These are phyloP conservation scores for Protea cynaroides DNA, from an alignment of 164 flowering plant genomes.

Conservation along the genomic window DNA sequence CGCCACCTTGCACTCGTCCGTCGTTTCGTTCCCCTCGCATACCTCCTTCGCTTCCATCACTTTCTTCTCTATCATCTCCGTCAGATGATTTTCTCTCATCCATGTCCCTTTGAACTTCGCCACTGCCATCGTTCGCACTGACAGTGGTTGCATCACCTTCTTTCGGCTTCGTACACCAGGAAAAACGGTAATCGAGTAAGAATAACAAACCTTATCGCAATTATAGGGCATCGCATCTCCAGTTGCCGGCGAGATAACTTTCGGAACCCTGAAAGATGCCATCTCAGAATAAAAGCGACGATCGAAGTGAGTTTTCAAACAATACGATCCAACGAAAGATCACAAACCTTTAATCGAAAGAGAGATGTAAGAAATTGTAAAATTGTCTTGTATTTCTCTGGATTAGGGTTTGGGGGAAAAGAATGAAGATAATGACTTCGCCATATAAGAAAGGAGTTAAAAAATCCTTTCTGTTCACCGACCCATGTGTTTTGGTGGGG, in stretches of 20 bases:
- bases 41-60: conserved; percentile 61
- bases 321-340: too few relatives aligned
- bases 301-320: too few relatives aligned
- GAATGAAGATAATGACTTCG: too few relatives aligned
- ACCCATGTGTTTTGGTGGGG: too few relatives aligned
- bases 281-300: neutral
- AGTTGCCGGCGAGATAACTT: neutral
- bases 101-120: conserved; percentile 62
- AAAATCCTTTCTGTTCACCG: too few relatives aligned
- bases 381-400: too few relatives aligned
- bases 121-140: too few relatives aligned
- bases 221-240: neutral
- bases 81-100: conserved; percentile 57
- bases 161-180: neutral
- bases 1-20: conserved; percentile 75
- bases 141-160: conserved; percentile 16
- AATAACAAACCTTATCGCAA: neutral
- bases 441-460: too few relatives aligned
- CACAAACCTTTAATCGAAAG: too few relatives aligned
- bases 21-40: conserved; percentile 45
- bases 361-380: too few relatives aligned
- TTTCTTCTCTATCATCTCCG: conserved; percentile 80
- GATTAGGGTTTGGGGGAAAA: too few relatives aligned
- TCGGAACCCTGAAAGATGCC: neutral
- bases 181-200: neutral